Evolutionary conservation across 1,139 yeast species (phyloP), one percentile per base, ranked within the genome.

Genomic region (Geotrichum citri-aurantii): DNA sequence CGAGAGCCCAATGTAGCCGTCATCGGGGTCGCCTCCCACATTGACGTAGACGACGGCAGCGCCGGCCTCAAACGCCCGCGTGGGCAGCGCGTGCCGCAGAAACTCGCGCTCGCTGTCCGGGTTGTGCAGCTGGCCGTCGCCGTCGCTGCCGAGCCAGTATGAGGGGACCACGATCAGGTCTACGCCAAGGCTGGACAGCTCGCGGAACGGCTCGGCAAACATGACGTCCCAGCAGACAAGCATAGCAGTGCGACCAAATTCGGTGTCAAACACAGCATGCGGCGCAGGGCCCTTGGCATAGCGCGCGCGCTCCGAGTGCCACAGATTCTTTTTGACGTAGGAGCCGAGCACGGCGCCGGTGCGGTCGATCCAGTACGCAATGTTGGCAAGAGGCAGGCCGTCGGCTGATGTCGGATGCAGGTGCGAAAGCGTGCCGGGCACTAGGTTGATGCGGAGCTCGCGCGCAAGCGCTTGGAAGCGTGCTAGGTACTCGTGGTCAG

Each of bases 181-280:
- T 29, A 59, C 64, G 10, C 58, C 61, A 24, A 61, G 64, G n/a
- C 52, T 49, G 17, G 59, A 57, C 21, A 64, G 59, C 49, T 57
- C 53, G 23, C 63, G 56, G 52, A 64, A 64, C 3, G 65, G 64
- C 48, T 64, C 66, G 3, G 66, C 60, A 40, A 59, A 59, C 52
- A 60, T 59, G 50, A 56, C 52, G 55, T 64, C 66, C 66, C 66
- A 64, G 54, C 66, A 64, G 11, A 64, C 50, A 27, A 64, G 57
- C 48, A 64, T 54, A 11, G 62, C 65, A 4, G 62, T 62, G 42
- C 54, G 56, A 24, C 66, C 66, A 52, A 63, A 61, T 53, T 62
- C 65, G 29, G 66, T 63, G n/a, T 62, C 59, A 46, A 64, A 62
- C 27, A 57, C 62, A 10, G 52, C 19, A 29, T 64, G 66, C 2